These are phyloP conservation scores for Phaffomyces thermotolerans DNA, from an alignment of 805 yeast genomes.

Conservation along the genomic window DNA sequence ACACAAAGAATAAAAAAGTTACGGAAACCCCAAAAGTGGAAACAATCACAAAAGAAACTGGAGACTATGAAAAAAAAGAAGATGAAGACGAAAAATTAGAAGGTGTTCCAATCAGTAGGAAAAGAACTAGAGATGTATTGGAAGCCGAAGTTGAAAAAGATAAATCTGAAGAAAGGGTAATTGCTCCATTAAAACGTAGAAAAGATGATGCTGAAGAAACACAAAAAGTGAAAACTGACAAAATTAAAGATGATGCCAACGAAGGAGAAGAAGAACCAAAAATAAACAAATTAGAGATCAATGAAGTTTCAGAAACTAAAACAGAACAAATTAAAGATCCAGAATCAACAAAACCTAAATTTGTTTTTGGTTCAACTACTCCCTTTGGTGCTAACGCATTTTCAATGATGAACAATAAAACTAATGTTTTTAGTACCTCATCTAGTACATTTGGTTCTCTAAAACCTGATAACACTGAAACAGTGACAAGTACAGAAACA, in stretches of 20 bases:
- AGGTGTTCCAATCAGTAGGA: slow-evolving; percentile 13
- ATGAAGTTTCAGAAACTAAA: slow-evolving; percentile 1
- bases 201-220: slow-evolving; percentile 6
- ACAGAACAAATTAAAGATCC: neutral
- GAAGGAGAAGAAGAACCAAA: neutral
- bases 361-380: slow-evolving; percentile 50
- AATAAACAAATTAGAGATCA: neutral
- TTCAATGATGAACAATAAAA: slow-evolving; percentile 24
- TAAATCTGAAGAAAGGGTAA: slow-evolving; percentile 2
- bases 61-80: neutral
- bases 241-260: slow-evolving; percentile 6
- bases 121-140: slow-evolving; percentile 24
- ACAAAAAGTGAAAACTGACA: neutral
- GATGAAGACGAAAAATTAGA: neutral
- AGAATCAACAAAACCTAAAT: slow-evolving; percentile 30
- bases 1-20: neutral
- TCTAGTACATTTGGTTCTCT: neutral
- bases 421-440: slow-evolving; percentile 31
- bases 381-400: slow-evolving; percentile 39
- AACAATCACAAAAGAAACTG: neutral
- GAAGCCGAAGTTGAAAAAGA: slow-evolving; percentile 20
- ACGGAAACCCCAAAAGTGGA: neutral
- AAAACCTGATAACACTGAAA: too few relatives aligned
- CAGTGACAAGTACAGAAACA: slow-evolving; percentile 1
- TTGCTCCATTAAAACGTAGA: slow-evolving; percentile 7